Percentiles rank a stretch among this genome's conserved stretches.
Conservation (phyloP, 208 protist species). For the Zelonia costaricensis region DNA sequence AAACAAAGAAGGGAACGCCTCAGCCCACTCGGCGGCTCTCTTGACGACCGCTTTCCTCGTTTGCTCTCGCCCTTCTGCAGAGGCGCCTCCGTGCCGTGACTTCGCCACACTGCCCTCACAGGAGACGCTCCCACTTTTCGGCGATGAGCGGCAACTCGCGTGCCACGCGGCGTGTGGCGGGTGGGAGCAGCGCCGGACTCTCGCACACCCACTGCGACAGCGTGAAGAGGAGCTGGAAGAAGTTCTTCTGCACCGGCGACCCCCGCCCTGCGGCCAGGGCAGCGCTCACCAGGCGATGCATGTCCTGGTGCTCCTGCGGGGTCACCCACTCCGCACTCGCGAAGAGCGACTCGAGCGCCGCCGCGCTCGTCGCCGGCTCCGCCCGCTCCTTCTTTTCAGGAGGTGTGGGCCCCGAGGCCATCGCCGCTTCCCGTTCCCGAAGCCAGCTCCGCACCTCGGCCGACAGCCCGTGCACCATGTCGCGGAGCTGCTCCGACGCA, state of each 20-base stretch:
- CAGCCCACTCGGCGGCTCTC: too few species aligned
- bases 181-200: conserved; percentile 17
- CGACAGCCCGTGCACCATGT: conserved; percentile 14
- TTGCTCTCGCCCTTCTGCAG: too few species aligned
- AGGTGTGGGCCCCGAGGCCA: conserved; percentile 1
- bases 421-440: conserved; percentile 12
- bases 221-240: conserved; percentile 53
- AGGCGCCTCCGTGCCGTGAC: too few species aligned
- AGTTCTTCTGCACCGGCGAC: conserved; percentile 25
- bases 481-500: conserved; percentile 32
- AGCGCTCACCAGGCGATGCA: conserved; percentile 28
- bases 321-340: conserved; percentile 32
- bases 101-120: neutral
- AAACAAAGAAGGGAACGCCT: neutral
- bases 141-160: conserved; percentile 51
- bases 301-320: conserved; percentile 22
- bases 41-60: too few species aligned
- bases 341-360: conserved; percentile 9
- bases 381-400: neutral
- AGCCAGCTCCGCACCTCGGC: conserved; percentile 18
- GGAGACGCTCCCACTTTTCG: conserved; percentile 18
- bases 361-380: neutral
- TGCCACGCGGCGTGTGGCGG: conserved; percentile 27
- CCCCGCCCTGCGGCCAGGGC: conserved; percentile 19
- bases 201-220: conserved; percentile 55